phyloP scores from a whole-genome alignment of 352 stramenopile genomes.

The Globisporangium uncinulatum region DNA sequence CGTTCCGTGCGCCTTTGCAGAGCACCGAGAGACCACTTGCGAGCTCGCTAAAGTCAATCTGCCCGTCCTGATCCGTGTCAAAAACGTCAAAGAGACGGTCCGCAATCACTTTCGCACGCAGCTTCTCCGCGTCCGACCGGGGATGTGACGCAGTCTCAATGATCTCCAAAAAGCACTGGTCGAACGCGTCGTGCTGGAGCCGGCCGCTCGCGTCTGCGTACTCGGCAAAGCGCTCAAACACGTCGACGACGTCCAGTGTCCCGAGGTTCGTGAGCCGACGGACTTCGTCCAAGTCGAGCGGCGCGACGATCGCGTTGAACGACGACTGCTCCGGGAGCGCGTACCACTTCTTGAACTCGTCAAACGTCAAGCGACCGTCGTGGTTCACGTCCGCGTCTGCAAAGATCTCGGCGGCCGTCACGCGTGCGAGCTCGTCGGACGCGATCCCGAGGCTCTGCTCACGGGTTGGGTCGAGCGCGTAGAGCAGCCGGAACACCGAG shows the following conservation, averaged over 20 bases:
- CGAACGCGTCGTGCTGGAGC: conserved; percentile 60
- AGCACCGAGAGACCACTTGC: conserved; percentile 78
- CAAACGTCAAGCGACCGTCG: conserved; percentile 78
- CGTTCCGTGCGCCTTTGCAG: conserved; percentile 73
- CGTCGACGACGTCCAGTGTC: conserved; percentile 76
- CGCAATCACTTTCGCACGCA: conserved; percentile 60
- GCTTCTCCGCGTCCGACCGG: conserved; percentile 54
- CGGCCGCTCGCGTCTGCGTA: conserved; percentile 52
- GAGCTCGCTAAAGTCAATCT: conserved; percentile 86
- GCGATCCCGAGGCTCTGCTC: conserved; percentile 53
- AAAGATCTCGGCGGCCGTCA: conserved; percentile 82
- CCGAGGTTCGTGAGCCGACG: conserved; percentile 77
- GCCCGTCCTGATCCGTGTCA: conserved; percentile 65
- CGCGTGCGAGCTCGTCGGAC: conserved; percentile 50
- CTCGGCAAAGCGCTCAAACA: conserved; percentile 83
- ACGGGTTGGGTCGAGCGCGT: conserved; percentile 58
- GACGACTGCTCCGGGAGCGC: conserved; percentile 51
- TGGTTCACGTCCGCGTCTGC: conserved; percentile 79
- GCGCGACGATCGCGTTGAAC: conserved; percentile 69
- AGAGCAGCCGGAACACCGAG: conserved; percentile 80
- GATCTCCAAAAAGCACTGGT: conserved; percentile 68
- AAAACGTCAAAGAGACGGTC: conserved; percentile 81
- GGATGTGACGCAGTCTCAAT: conserved; percentile 60
- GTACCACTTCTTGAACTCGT: conserved; percentile 87
- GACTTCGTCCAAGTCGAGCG: conserved; percentile 77